These are phyloP conservation scores for Erysimum cheiranthoides DNA, from an alignment of 345 rosid genomes.

Conservation along the genomic window DNA sequence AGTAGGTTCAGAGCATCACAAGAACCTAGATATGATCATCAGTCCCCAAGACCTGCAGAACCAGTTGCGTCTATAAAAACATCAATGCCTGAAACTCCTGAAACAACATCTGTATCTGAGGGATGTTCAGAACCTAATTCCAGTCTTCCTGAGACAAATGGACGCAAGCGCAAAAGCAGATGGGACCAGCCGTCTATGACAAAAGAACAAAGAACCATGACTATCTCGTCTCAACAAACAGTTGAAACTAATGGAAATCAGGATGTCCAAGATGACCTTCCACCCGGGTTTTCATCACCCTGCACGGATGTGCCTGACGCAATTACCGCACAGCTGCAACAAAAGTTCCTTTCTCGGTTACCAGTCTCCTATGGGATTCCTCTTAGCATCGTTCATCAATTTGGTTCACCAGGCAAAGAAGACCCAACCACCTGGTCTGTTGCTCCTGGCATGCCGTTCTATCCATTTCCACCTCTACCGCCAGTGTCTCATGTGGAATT, in stretches of 20 bases:
- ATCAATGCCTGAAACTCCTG: constrained; percentile 51
- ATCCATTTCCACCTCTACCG: constrained; percentile 91
- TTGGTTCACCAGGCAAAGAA: constrained; percentile 61
- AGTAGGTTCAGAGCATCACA: constrained; percentile 55
- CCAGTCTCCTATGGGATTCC: constrained; percentile 93
- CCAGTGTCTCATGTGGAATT: constrained; percentile 54
- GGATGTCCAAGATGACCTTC: constrained; percentile 63
- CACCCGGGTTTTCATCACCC: constrained; percentile 88
- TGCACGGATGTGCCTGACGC: constrained; percentile 46
- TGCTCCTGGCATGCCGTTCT: constrained; percentile 89
- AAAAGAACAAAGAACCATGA: constrained; percentile 48
- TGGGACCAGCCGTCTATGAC: constrained; percentile 87
- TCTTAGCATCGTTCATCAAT: constrained; percentile 62
- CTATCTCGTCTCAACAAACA: constrained; percentile 39
- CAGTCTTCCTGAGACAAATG: constrained; percentile 47
- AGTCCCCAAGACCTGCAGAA: constrained; percentile 58
- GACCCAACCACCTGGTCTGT: constrained; percentile 60
- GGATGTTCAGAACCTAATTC: constrained; percentile 47
- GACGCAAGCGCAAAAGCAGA: constrained; percentile 94
- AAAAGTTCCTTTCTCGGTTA: constrained; percentile 63
- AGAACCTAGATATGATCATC: constrained; percentile 56
- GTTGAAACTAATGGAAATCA: constrained; percentile 37
- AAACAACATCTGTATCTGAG: constrained; percentile 53
- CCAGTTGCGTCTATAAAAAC: constrained; percentile 42
- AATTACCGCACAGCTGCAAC: constrained; percentile 59